Percentiles rank a stretch among this genome's conserved stretches.
phyloP scores from a whole-genome alignment of 345 rosid species.

The Gossypium herbaceum region DNA sequence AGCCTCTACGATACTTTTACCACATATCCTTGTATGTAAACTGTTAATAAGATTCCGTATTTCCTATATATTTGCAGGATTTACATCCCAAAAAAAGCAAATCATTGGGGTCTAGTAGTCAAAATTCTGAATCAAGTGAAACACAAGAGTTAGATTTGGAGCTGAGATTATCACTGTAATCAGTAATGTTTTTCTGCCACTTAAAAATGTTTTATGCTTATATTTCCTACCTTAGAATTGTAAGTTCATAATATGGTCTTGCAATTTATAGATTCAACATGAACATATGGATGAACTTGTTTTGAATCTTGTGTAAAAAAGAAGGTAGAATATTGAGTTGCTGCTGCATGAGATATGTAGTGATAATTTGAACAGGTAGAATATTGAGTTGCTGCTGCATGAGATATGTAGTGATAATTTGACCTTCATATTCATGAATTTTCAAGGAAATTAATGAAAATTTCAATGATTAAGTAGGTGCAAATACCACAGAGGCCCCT shows the following conservation, averaged over 20 bases:
- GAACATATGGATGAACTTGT: constrained; percentile 11
- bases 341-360: background rate
- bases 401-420: background rate
- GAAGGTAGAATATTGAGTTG: background rate
- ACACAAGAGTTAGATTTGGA: constrained; percentile 82
- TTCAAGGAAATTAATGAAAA: background rate
- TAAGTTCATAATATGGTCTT: constrained; percentile 4
- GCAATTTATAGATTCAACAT: background rate
- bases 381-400: background rate
- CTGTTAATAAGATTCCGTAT: too few relatives aligned
- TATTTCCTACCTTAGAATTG: constrained; percentile 7
- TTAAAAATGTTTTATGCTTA: background rate
- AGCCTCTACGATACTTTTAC: too few relatives aligned
- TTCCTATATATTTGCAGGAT: constrained; percentile 26
- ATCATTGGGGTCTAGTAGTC: constrained; percentile 63
- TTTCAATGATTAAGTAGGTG: background rate
- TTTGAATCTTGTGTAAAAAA: constrained; percentile 12
- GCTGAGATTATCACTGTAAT: constrained; percentile 66
- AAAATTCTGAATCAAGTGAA: constrained; percentile 65
- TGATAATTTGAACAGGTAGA: background rate
- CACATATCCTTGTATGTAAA: too few relatives aligned
- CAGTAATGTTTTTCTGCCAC: background rate
- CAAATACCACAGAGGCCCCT: too few relatives aligned
- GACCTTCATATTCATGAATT: constrained; percentile 9
- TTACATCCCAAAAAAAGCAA: constrained; percentile 32